phyloP scores from a whole-genome alignment of 352 stramenopile species.

The Pythium volutum region DNA sequence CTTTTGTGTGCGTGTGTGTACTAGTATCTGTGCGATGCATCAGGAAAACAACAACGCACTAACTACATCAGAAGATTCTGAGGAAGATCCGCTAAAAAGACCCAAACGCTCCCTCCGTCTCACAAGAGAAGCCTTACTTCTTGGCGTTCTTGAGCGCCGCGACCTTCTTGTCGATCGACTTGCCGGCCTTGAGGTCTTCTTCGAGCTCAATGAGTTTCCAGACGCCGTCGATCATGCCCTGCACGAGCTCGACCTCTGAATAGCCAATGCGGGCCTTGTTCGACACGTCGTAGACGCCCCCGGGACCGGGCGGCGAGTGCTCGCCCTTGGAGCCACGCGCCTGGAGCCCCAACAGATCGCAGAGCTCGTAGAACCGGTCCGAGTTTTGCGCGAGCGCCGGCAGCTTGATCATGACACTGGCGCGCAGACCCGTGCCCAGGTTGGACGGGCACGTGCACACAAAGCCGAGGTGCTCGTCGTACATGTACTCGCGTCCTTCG shows the following conservation, averaged over 20 bases:
- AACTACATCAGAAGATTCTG: background rate
- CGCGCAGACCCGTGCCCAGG: conserved; percentile 80
- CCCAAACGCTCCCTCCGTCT: background rate
- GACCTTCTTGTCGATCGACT: conserved; percentile 64
- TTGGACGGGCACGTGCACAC: conserved; percentile 87
- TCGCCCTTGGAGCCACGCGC: conserved; percentile 78
- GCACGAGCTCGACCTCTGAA: conserved; percentile 88
- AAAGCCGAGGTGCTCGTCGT: conserved; percentile 89
- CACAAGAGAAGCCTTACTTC: conserved; percentile 10
- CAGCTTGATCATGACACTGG: conserved; percentile 86
- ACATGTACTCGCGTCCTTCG: conserved; percentile 84
- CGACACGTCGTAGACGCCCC: conserved; percentile 87
- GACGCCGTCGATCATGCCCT: conserved; percentile 87
- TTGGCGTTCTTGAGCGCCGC: conserved; percentile 35
- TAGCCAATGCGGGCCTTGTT: conserved; percentile 88
- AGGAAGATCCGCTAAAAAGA: background rate
- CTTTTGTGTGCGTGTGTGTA: too few species aligned
- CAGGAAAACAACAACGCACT: background rate
- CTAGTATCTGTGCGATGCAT: too few species aligned
- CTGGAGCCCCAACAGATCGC: conserved; percentile 54
- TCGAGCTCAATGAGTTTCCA: conserved; percentile 90
- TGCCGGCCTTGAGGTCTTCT: conserved; percentile 81
- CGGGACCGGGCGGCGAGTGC: conserved; percentile 63
- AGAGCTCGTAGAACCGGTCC: conserved; percentile 63
- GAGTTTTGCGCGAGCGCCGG: conserved; percentile 39